Base-by-base conservation (phyloP, 148 eudicot genomes). In the Camellia granthamiana region DNA sequence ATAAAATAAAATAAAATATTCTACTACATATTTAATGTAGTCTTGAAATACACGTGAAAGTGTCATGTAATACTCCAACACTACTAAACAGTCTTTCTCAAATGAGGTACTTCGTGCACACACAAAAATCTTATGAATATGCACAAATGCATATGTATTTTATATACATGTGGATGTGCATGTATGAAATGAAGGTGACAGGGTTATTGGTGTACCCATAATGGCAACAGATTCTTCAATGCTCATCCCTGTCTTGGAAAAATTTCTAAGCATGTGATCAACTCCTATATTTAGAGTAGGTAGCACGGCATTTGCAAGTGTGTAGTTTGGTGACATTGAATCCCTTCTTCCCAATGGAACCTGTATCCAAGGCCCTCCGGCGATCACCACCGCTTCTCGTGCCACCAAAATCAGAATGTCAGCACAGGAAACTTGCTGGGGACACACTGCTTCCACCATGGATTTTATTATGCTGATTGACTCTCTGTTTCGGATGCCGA, bases 331-430 rank as follows among this genome's bases (percentile, higher is more conserved):
- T 75, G 69, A 61, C 2, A 56, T 3, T 0, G 94, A 88, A 41
- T 91, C 94, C 76, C 89, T 86, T 64, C 92, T 83, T 18, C 94
- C 94, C 46, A 91, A 79, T 3, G 90, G 92, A 6, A 90, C 83
- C n/a, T 21, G 69, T 19, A 90, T 83, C 0, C 16, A 41, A 13
- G 92, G 90, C 12, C 92, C 92, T 18, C 87, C 87, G 0, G 90
- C 74, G 18, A 84, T n/a, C 2, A 83, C 79, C 18, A 90, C 82
- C 1, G 92, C 83, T 1, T 90, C 87, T 4, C 88, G 79, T 16
- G 92, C 92, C 0, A 90, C 88, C 79, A 90, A 71, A 4, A 88
- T 81, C 19, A 90, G 81, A 66, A 90, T 90, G 79, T 90, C 92
- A 43, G 92, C 88, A 69, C 92, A 90, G 12, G 92, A 90, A 44